A percentile compares a stretch with the other conserved stretches of the same genome.
Conservation (phyloP, 306 rosid species). For the Ammopiptanthus mongolicus region DNA sequence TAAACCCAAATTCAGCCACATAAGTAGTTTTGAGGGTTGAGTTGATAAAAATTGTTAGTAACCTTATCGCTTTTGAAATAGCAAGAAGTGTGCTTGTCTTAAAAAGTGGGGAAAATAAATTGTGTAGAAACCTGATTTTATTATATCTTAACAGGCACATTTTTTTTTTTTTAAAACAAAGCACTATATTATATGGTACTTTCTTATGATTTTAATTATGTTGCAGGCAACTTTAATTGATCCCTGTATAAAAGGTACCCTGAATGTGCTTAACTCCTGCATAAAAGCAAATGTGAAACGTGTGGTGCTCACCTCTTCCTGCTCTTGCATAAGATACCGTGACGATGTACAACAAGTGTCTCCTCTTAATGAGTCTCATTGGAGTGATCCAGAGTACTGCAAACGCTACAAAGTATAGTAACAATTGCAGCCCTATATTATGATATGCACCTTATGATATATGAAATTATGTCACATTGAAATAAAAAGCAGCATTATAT, state of each 20-base stretch:
- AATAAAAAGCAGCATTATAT: not conserved
- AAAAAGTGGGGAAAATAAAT: not conserved
- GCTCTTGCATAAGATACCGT: slow-evolving; percentile 72
- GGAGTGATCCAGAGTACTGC: slow-evolving; percentile 79
- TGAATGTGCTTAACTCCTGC: slow-evolving; percentile 69
- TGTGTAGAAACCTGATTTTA: too few relatives aligned
- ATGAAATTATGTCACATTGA: not conserved
- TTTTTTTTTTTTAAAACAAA: not conserved
- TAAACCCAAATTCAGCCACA: not conserved
- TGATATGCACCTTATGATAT: too few relatives aligned
- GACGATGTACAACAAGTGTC: slow-evolving; percentile 46
- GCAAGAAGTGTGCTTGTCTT: not conserved
- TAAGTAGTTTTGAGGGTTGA: not conserved
- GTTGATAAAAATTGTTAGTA: not conserved
- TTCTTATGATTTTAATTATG: not conserved
- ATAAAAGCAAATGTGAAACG: slow-evolving; percentile 55
- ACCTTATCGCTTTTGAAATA: not conserved
- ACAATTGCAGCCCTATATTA: not conserved
- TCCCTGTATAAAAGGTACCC: slow-evolving; percentile 63
- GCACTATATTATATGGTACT: not conserved
- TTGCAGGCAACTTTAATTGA: slow-evolving; percentile 61
- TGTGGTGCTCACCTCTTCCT: slow-evolving; percentile 77
- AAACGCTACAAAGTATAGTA: slow-evolving; percentile 53
- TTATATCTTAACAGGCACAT: not conserved
- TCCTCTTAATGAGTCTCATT: slow-evolving; percentile 75